phyloP scores from a whole-genome alignment of 1,284 basidiomycete genomes.

The Trichosporon ovoides region DNA sequence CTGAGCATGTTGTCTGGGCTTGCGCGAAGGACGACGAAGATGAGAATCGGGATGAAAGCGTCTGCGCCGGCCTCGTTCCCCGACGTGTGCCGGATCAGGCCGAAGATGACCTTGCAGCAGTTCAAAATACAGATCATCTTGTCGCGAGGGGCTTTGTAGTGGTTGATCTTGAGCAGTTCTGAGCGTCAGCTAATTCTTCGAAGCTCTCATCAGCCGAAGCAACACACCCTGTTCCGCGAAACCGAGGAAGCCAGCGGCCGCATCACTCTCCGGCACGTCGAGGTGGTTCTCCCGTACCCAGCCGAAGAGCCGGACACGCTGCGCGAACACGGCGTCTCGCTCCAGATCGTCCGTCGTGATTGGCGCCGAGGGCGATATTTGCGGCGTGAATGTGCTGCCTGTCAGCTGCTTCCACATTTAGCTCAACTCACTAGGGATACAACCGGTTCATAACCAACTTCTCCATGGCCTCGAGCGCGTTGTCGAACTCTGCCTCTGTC shows the following conservation, averaged over 20 bases:
- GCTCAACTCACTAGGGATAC: constrained; percentile 73
- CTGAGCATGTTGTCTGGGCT: constrained; percentile 90
- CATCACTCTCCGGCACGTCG: constrained; percentile 58
- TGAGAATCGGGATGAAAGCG: constrained; percentile 89
- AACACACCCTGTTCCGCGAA: constrained; percentile 85
- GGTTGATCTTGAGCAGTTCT: constrained; percentile 94
- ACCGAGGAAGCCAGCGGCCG: constrained; percentile 72
- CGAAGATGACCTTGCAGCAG: constrained; percentile 98
- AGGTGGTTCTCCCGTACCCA: constrained; percentile 88
- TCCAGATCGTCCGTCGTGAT: constrained; percentile 93
- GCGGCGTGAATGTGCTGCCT: constrained; percentile 82
- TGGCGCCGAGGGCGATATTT: constrained; percentile 61
- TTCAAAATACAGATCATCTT: constrained; percentile 98
- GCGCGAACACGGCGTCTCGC: constrained; percentile 79
- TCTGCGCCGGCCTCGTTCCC: constrained; percentile 67
- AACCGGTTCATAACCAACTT: constrained; percentile 98
- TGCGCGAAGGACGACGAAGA: constrained; percentile 87
- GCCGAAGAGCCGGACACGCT: constrained; percentile 83
- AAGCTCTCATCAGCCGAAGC: no score
- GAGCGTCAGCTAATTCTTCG: constrained; percentile 11
- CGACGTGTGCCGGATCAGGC: constrained; percentile 78
- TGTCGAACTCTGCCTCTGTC: constrained; percentile 81
- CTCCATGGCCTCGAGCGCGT: constrained; percentile 98
- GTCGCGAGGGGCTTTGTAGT: constrained; percentile 96
- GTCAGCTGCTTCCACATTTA: no score